phyloP scores from a whole-genome alignment of 2,329 filamentous ascomycete species.

The Pyrenochaeta sp. region DNA sequence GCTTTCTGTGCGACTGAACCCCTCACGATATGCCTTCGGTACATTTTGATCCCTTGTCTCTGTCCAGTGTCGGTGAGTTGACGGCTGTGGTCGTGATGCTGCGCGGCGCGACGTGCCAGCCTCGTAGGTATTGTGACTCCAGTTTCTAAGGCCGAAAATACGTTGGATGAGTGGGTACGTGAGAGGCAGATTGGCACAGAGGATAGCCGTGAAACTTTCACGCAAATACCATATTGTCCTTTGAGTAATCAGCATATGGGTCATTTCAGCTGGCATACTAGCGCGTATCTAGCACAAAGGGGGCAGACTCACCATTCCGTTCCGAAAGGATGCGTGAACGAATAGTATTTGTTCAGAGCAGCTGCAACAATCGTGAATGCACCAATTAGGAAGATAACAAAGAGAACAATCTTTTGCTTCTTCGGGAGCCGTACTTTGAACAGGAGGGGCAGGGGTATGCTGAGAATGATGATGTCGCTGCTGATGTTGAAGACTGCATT shows the following conservation, averaged over 20 bases:
- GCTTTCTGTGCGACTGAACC: constrained; percentile 26
- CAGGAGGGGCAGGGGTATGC: constrained; percentile 56
- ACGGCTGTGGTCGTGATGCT: constrained; percentile 5
- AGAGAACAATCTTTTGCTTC: constrained; percentile 62
- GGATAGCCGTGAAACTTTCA: constrained; percentile 65
- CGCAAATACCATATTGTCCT: too few species aligned
- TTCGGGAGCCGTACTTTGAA: constrained; percentile 52
- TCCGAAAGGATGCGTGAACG: constrained; percentile 64
- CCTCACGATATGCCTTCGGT: constrained; percentile 20
- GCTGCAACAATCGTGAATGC: constrained; percentile 61
- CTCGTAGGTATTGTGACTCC: constrained; percentile 34
- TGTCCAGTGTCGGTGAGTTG: constrained; percentile 15
- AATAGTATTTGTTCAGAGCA: constrained; percentile 68
- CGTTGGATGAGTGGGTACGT: constrained; percentile 65
- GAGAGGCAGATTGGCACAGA: constrained; percentile 68
- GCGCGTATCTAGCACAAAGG: too few species aligned
- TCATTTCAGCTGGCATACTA: too few species aligned
- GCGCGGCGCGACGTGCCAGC: constrained; percentile 7
- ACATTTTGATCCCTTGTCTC: constrained; percentile 16
- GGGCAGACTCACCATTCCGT: constrained; percentile 65
- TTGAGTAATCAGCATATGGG: too few species aligned
- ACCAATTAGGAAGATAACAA: constrained; percentile 65
- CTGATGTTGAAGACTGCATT: constrained; percentile 55
- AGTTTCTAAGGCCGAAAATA: constrained; percentile 49
- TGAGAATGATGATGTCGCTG: constrained; percentile 56